A percentile compares a stretch with the other conserved stretches of the same genome.
Conservation (phyloP, 805 yeast species). For the Candida palmyrensis region DNA sequence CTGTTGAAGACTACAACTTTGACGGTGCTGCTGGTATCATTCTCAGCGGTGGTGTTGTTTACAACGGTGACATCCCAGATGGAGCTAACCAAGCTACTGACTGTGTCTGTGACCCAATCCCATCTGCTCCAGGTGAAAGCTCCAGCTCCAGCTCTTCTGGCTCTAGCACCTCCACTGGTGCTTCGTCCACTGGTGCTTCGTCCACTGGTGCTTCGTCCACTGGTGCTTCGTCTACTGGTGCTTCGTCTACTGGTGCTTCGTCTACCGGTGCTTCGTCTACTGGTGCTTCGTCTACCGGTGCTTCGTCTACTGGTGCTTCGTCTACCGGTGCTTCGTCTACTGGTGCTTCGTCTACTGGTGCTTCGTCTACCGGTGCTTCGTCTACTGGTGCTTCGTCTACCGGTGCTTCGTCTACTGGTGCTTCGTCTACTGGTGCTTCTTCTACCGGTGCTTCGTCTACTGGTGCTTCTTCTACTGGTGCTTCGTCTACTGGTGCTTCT, state of each 20-base stretch:
- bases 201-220: conserved; percentile 2
- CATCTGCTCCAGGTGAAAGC: conserved; percentile 3
- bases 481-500: conserved; percentile 2
- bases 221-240: background rate
- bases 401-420: background rate
- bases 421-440: conserved; percentile 2
- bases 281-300: conserved; percentile 3
- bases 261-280: conserved; percentile 4
- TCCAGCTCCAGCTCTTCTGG: conserved; percentile 8
- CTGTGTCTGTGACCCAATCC: background rate
- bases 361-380: background rate
- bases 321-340: conserved; percentile 1
- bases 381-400: conserved; percentile 1
- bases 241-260: conserved; percentile 1
- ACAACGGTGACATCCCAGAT: conserved; percentile 2
- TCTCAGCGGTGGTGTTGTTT: conserved; percentile 1
- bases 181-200: conserved; percentile 5
- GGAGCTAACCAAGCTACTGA: background rate
- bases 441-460: conserved; percentile 20
- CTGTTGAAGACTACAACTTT: too few species aligned
- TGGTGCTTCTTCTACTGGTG: conserved; percentile 5
- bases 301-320: conserved; percentile 1
- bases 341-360: conserved; percentile 1
- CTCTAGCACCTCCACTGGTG: conserved; percentile 8
- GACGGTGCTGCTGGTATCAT: conserved; percentile 5